Conservation (phyloP, 139 green algal species). For the Coelastrella sp. region DNA sequence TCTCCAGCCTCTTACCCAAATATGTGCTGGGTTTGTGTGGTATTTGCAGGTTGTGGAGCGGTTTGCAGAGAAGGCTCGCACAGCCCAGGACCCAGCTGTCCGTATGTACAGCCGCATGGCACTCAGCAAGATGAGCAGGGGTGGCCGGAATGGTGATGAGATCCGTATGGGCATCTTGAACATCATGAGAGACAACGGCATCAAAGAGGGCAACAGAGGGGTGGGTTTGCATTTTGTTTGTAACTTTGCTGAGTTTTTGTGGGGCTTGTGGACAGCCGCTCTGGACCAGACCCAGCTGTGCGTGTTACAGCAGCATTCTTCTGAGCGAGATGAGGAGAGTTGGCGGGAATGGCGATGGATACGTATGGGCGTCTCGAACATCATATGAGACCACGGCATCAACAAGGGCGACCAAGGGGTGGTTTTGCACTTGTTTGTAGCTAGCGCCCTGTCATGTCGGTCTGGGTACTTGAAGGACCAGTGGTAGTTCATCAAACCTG, state of each 20-base stretch:
- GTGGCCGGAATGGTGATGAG: slow-evolving; percentile 92
- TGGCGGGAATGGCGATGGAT: not conserved
- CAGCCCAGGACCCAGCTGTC: slow-evolving; percentile 58
- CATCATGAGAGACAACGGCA: slow-evolving; percentile 94
- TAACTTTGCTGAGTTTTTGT: no score
- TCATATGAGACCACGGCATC: not conserved
- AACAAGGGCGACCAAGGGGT: not conserved
- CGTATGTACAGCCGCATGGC: slow-evolving; percentile 79
- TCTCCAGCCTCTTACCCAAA: no score
- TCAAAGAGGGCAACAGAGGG: slow-evolving; percentile 86
- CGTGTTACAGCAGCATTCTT: not conserved
- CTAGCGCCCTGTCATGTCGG: not conserved
- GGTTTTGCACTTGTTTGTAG: not conserved
- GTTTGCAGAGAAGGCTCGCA: slow-evolving; percentile 72
- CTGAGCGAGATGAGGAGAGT: not conserved
- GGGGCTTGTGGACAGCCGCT: no score
- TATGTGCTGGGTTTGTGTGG: no score
- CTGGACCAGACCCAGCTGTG: no score
- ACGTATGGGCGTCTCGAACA: not conserved
- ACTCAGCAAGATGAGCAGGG: slow-evolving; percentile 82
- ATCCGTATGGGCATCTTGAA: slow-evolving; percentile 95
- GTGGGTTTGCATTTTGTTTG: no score
- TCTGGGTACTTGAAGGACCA: not conserved
- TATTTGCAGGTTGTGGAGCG: slow-evolving; percentile 75
- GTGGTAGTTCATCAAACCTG: not conserved